Percentiles rank a stretch among this genome's conserved stretches.
phyloP scores from a whole-genome alignment of 352 stramenopile species.

The Thraustochytrium striatum region DNA sequence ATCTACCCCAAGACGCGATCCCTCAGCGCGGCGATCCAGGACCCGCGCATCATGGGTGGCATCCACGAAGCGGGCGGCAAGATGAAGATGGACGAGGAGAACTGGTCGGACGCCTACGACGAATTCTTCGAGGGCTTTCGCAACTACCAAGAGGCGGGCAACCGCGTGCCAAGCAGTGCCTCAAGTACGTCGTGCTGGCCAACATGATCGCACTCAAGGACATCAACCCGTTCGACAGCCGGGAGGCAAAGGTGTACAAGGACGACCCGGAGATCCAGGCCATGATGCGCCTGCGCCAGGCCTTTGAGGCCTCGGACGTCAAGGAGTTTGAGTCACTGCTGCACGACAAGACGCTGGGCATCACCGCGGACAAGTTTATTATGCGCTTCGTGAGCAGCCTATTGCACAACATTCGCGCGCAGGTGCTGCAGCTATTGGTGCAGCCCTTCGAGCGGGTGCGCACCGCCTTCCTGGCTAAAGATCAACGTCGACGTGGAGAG shows the following conservation, averaged over 20 bases:
- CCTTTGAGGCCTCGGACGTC: constrained; percentile 90
- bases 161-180: constrained; percentile 75
- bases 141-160: constrained; percentile 84
- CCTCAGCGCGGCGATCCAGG: constrained; percentile 76
- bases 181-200: constrained; percentile 83
- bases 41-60: constrained; percentile 81
- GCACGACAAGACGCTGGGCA: constrained; percentile 68
- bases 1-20: constrained; percentile 82
- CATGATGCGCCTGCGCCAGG: constrained; percentile 90
- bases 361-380: constrained; percentile 92
- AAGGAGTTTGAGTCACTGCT: constrained; percentile 87
- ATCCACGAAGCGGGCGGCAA: constrained; percentile 85
- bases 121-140: constrained; percentile 88
- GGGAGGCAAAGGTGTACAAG: constrained; percentile 86
- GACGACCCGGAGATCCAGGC: constrained; percentile 89
- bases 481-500: constrained; percentile 84
- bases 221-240: constrained; percentile 87
- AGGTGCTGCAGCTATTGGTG: constrained; percentile 87
- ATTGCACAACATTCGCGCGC: constrained; percentile 85
- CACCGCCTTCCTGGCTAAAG: constrained; percentile 80
- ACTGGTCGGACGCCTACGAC: constrained; percentile 84
- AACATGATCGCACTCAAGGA: constrained; percentile 84
- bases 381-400: constrained; percentile 88
- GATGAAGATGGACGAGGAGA: constrained; percentile 80
- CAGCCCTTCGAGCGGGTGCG: constrained; percentile 87